These are phyloP conservation scores for Gastrolobium bilobum DNA, from an alignment of 306 rosid species.

Conservation along the genomic window DNA sequence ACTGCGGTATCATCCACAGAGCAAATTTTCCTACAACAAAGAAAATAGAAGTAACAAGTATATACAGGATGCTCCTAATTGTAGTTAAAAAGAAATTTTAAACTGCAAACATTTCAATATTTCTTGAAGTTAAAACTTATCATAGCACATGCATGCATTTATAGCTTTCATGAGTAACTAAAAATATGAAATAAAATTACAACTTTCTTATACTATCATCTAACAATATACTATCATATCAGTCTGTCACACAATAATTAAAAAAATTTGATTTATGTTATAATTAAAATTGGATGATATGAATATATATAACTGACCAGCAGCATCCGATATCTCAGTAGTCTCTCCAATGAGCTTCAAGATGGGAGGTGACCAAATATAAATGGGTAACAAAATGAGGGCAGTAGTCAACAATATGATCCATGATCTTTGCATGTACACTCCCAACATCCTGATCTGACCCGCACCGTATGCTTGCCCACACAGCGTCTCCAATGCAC, in stretches of 20 bases:
- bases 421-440: constrained; percentile 95
- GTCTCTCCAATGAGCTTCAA: constrained; percentile 68
- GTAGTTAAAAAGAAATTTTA: background rate
- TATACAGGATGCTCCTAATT: background rate
- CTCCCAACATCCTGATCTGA: constrained; percentile 68
- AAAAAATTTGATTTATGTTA: background rate
- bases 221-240: too few relatives aligned
- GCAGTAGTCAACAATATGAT: constrained; percentile 67
- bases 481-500: constrained; percentile 87
- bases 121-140: too few relatives aligned
- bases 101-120: background rate
- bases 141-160: too few relatives aligned
- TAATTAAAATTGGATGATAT: background rate
- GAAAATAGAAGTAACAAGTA: background rate
- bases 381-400: constrained; percentile 58
- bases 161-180: too few relatives aligned
- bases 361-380: constrained; percentile 80
- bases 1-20: constrained; percentile 74
- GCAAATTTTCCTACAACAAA: constrained; percentile 71
- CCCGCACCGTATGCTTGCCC: constrained; percentile 93
- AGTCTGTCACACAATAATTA: too few relatives aligned
- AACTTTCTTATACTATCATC: too few relatives aligned
- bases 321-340: constrained; percentile 63
- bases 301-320: constrained; percentile 57
- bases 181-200: too few relatives aligned